Conservation (phyloP, 371 early-diverging fungal genomes). For the Parasitella parasitica region DNA sequence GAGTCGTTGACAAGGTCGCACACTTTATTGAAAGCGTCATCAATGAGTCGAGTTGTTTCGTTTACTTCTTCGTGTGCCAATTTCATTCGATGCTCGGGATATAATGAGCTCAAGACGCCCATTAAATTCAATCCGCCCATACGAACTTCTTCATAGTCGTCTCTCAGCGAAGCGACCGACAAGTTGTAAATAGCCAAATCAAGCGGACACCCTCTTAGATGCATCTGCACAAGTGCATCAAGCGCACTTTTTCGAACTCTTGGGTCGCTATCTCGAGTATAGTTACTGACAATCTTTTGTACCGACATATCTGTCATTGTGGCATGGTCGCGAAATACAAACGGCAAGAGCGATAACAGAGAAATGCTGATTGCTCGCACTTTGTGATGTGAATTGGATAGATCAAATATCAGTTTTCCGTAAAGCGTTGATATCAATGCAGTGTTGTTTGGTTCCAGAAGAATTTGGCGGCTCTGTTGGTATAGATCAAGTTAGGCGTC, state of each 20-base stretch:
- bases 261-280: constrained; percentile 55
- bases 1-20: constrained; percentile 81
- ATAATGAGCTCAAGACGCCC: constrained; percentile 50
- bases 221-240: constrained; percentile 54
- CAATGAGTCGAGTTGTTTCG: constrained; percentile 64
- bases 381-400: constrained; percentile 53
- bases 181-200: constrained; percentile 56
- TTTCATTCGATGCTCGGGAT: constrained; percentile 49
- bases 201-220: constrained; percentile 48
- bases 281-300: constrained; percentile 54
- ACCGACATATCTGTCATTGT: constrained; percentile 30
- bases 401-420: constrained; percentile 31
- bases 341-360: constrained; percentile 46
- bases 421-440: constrained; percentile 27
- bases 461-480: constrained; percentile 27
- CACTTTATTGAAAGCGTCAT: constrained; percentile 74
- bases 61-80: constrained; percentile 40
- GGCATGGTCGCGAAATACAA: constrained; percentile 18
- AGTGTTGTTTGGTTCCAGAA: constrained; percentile 17
- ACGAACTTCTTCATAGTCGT: constrained; percentile 73
- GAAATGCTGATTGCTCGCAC: constrained; percentile 51
- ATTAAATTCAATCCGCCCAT: constrained; percentile 65
- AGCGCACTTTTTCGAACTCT: constrained; percentile 59
- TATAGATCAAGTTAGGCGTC: not conserved
- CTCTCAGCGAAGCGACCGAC: constrained; percentile 58